Conservation (phyloP, 176 grass and related monocot species). For the Hyparrhenia diplandra region DNA sequence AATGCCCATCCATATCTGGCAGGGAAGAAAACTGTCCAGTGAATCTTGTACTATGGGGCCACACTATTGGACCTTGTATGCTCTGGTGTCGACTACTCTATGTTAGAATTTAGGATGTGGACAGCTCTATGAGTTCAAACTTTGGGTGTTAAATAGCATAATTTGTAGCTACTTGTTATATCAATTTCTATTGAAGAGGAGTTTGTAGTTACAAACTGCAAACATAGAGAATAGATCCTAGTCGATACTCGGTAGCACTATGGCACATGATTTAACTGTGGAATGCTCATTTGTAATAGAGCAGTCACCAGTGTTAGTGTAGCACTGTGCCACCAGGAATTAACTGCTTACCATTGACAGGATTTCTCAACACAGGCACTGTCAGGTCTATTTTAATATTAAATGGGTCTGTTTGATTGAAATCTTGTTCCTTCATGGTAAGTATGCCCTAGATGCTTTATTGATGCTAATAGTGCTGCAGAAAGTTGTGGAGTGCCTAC, state of each 20-base stretch:
- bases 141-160: not conserved
- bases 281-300: not conserved
- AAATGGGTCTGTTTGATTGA: constrained; percentile 13
- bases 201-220: not conserved
- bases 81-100: not conserved
- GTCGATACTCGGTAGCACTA: not conserved
- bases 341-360: constrained; percentile 5
- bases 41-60: not conserved
- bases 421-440: constrained; percentile 8
- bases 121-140: not conserved
- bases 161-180: not conserved
- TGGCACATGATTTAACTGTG: constrained; percentile 1
- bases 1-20: not conserved
- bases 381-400: not conserved
- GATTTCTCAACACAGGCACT: constrained; percentile 12
- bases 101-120: constrained; percentile 1
- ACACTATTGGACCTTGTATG: not conserved
- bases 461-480: constrained; percentile 39
- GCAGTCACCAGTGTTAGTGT: not conserved
- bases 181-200: not conserved
- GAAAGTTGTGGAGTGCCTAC: constrained; percentile 67
- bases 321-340: constrained; percentile 1
- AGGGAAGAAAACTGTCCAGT: not conserved
- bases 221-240: not conserved
- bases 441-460: constrained; percentile 19